Conservation (phyloP, 2,329 filamentous ascomycete genomes). For the Penicillium sp. region DNA sequence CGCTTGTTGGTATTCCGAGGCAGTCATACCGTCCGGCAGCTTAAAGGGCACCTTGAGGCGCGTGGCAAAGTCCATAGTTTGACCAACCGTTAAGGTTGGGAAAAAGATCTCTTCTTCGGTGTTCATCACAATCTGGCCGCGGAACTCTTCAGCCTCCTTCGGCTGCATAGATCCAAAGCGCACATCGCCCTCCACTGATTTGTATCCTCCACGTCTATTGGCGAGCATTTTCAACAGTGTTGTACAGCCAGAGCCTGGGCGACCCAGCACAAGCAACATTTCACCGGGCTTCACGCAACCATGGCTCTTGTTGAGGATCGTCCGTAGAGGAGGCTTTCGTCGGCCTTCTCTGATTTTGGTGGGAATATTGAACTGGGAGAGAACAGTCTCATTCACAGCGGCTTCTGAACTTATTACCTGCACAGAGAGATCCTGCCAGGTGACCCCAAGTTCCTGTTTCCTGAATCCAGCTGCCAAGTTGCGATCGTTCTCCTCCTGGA, state of each 20-base stretch:
- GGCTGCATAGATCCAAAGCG: conserved; percentile 50
- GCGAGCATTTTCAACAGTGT: conserved; percentile 67
- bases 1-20: conserved; percentile 47
- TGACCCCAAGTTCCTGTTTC: conserved; percentile 57
- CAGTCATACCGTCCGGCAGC: conserved; percentile 44
- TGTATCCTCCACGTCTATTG: conserved; percentile 61
- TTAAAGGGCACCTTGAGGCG: conserved; percentile 55
- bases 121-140: conserved; percentile 58
- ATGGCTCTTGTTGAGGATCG: conserved; percentile 62
- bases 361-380: conserved; percentile 57
- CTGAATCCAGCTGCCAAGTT: conserved; percentile 48
- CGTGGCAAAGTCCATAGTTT: conserved; percentile 56
- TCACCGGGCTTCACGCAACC: conserved; percentile 71
- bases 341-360: conserved; percentile 53
- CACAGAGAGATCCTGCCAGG: conserved; percentile 64
- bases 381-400: conserved; percentile 63
- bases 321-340: conserved; percentile 58
- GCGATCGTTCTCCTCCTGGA: conserved; percentile 45
- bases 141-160: conserved; percentile 46
- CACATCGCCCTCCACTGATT: conserved; percentile 57
- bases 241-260: conserved; percentile 68
- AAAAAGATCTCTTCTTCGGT: conserved; percentile 54
- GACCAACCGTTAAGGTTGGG: conserved; percentile 49
- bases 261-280: conserved; percentile 67
- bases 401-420: conserved; percentile 60